Evolutionary conservation across 192 early-diverging fungal species (phyloP), one percentile per base, ranked within the genome.

Genomic region (Podila minutissima): DNA sequence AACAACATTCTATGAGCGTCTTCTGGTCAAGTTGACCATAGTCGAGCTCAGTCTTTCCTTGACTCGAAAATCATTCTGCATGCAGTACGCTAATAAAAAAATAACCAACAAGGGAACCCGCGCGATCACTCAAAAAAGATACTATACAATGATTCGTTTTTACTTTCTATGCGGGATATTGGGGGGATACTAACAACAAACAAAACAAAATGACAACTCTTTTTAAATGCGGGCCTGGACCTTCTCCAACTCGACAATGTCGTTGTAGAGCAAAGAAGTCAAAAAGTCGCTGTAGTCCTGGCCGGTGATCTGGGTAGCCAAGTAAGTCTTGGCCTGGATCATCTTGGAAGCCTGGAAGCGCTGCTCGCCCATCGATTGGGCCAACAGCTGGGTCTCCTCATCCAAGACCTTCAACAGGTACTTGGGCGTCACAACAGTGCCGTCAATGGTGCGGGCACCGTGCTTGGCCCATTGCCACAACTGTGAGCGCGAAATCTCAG

Each of bases 391-490:
- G 9, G 92, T 87, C 86, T 99, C 97, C 83, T 97, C 95, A n/a
- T 93, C 91, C 79, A 99, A 89, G n/a, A 96, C 72, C 77, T 89
- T 88, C 59, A 88, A 86, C 32, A 96, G 79, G 64, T 87, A 94
- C 69, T 93, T 90, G 11, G 93, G 89, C 10, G 95, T 97, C 50
- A 99, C 86, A 50, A 83, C 88, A 37, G 90, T 88, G 59, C 96
- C 96, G 37, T 97, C 94, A 51, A 87, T 86, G 13, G 95, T 97
- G 77, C 88, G 91, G 49, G 92, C 88, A 32, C 87, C 81, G 84
- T 99, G 96, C 74, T 89, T 91, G 49, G 94, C 96, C 97, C 97
- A 99, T 88, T 99, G 97, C 92, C 93, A 99, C 12, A 99, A 85
- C 89, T 99, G 97, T 46, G 94, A 95, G 63, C 97, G 93, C 5